Evolutionary conservation across 192 early-diverging fungal genomes (phyloP), one percentile per base, ranked within the genome.

Genomic region (Jimgerdemannia flammicorona): DNA sequence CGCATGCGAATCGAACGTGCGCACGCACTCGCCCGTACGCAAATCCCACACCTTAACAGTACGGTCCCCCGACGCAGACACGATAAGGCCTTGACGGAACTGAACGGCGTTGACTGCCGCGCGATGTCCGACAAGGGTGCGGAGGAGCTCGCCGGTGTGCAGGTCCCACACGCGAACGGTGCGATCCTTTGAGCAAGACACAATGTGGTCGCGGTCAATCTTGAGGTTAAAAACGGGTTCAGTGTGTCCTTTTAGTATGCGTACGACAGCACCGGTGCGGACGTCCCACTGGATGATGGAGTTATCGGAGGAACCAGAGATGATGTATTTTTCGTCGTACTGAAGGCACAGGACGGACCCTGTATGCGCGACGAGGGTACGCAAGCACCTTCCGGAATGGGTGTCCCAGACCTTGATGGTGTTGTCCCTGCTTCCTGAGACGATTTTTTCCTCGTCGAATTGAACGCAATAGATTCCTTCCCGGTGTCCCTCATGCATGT

Each of bases 261-360:
- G 84, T 17, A 81, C 20, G 3, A 84, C 66, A 49, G 80, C 79
- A 8, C 86, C 88, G 2, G 93, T 87, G 3, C 77, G 71, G 40
- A 95, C 59, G 80, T 94, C 88, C 91, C 94, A 94, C 40, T 95
- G 84, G 29, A 90, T 85, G n/a, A 89, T 87, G 11, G 85, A 86
- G 6, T 84, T 75, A 72, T 95, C 94, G 17, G 88, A 88, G 64
- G 91, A 92, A 6, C 93, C 94, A 18, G 90, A 93, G 9, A 92
- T 75, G 65, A 94, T 87, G 70, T 80, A 81, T 29, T 81, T 71
- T 8, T 84, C 87, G 69, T 96, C 87, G 64, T 89, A 95, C 70
- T 97, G 95, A 18, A 98, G 83, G 72, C 95, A 97, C 63, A 97
- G 83, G 9, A 98, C 96, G 43, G 92, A 94, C 8, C 87, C 93